Conservation (phyloP, 768 basidiomycete species). For the Mrakia blollopis region DNA sequence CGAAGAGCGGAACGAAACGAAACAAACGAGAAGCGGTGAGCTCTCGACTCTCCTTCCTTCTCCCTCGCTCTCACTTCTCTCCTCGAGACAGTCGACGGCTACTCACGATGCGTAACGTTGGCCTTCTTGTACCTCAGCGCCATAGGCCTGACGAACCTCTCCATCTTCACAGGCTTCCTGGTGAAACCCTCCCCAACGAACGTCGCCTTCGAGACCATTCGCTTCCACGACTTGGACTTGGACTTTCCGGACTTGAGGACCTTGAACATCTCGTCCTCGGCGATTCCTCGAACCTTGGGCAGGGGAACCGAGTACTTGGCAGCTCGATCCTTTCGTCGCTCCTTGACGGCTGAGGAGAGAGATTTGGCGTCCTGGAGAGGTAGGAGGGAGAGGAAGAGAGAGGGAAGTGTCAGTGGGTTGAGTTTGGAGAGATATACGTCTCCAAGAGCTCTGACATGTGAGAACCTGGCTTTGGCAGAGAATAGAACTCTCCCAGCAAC, state of each 20-base stretch:
- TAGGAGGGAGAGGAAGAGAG: background rate
- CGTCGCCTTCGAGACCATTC: slow-evolving; percentile 98
- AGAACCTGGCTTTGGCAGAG: background rate
- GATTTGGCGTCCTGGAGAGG: slow-evolving; percentile 73
- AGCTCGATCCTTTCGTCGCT: slow-evolving; percentile 97
- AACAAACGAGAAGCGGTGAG: background rate
- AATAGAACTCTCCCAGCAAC: background rate
- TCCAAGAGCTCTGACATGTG: background rate
- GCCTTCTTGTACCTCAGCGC: slow-evolving; percentile 96
- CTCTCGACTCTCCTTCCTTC: background rate
- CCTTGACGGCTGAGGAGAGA: slow-evolving; percentile 90
- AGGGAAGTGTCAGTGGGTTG: background rate
- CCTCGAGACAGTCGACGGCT: slow-evolving; percentile 37
- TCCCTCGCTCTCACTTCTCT: no score
- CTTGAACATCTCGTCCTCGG: slow-evolving; percentile 99
- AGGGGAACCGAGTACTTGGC: slow-evolving; percentile 95
- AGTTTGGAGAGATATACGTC: background rate
- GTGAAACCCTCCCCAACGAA: slow-evolving; percentile 98
- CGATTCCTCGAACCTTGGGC: slow-evolving; percentile 94
- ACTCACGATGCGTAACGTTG: slow-evolving; percentile 92
- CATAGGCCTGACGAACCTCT: slow-evolving; percentile 95
- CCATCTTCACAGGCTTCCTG: slow-evolving; percentile 97
- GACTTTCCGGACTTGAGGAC: slow-evolving; percentile 96
- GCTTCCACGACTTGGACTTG: slow-evolving; percentile 95
- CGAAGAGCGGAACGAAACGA: background rate